Conservation (phyloP, 306 rosid species). For the Carpinus viminea region DNA sequence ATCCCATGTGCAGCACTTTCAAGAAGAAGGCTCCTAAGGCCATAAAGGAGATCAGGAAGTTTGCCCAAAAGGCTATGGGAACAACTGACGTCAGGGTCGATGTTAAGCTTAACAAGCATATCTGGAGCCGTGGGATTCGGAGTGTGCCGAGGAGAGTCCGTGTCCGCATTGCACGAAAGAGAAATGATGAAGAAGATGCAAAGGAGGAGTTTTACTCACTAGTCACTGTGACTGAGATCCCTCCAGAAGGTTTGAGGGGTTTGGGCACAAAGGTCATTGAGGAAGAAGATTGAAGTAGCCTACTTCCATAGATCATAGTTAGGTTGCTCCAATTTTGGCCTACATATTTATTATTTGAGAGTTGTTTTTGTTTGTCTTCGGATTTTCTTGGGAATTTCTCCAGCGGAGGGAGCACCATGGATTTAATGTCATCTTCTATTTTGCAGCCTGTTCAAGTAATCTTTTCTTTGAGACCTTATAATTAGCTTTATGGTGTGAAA, state of each 20-base stretch:
- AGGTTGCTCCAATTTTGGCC: conserved; percentile 28
- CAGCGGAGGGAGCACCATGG: neutral
- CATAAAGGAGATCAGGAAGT: conserved; percentile 49
- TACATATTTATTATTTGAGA: conserved; percentile 7
- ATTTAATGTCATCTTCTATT: conserved; percentile 8
- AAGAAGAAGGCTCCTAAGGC: conserved; percentile 58
- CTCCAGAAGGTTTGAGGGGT: conserved; percentile 40
- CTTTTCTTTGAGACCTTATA: neutral
- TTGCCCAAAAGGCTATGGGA: conserved; percentile 53
- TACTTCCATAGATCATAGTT: conserved; percentile 12
- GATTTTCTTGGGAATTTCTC: neutral
- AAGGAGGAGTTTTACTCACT: conserved; percentile 51
- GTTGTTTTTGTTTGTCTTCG: neutral
- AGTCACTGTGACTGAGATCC: conserved; percentile 43
- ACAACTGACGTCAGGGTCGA: conserved; percentile 49
- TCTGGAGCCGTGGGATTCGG: conserved; percentile 53
- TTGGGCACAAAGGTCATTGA: conserved; percentile 45
- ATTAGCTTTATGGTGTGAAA: neutral
- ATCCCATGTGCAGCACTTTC: conserved; percentile 38
- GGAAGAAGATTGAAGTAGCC: conserved; percentile 40
- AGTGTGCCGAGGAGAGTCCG: conserved; percentile 47
- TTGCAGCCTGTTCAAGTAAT: neutral
- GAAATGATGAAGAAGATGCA: conserved; percentile 54
- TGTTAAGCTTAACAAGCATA: conserved; percentile 49
- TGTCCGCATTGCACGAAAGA: conserved; percentile 35